Evolutionary conservation across 2,329 filamentous ascomycete species (phyloP).

Genomic region (Ceratocystis variospora): DNA sequence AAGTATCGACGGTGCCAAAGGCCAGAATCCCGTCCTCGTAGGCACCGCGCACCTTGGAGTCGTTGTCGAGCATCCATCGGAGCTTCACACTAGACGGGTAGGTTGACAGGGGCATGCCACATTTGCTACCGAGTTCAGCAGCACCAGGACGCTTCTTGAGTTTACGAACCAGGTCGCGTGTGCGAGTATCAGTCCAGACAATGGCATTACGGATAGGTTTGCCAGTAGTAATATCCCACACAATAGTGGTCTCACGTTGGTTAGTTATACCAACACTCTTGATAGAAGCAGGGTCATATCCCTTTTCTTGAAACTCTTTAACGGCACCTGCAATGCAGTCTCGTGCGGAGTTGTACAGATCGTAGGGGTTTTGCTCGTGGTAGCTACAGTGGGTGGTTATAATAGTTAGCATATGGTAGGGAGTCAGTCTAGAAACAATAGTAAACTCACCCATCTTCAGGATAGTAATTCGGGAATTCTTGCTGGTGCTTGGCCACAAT

Average conservation of each 20-base stretch:
- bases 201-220: conserved; percentile 73
- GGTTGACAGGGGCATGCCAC: conserved; percentile 72
- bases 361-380: conserved; percentile 77
- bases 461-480: conserved; percentile 74
- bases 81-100: conserved; percentile 82
- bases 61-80: conserved; percentile 65
- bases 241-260: conserved; percentile 75
- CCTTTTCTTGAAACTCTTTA: conserved; percentile 54
- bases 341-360: conserved; percentile 61
- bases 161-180: conserved; percentile 56
- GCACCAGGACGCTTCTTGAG: conserved; percentile 54
- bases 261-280: conserved; percentile 75
- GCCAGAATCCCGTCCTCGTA: conserved; percentile 64
- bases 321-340: conserved; percentile 67
- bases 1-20: conserved; percentile 80
- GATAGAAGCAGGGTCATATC: conserved; percentile 54
- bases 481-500: conserved; percentile 74
- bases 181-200: conserved; percentile 82
- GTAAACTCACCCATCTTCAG: conserved; percentile 60
- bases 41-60: conserved; percentile 52
- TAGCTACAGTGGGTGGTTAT: conserved; percentile 39
- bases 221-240: conserved; percentile 72
- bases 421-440: conserved; percentile 1
- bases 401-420: background rate
- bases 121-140: conserved; percentile 54